These are phyloP conservation scores for Solanum tacnaense DNA, from an alignment of 257 asterid species.

Conservation along the genomic window DNA sequence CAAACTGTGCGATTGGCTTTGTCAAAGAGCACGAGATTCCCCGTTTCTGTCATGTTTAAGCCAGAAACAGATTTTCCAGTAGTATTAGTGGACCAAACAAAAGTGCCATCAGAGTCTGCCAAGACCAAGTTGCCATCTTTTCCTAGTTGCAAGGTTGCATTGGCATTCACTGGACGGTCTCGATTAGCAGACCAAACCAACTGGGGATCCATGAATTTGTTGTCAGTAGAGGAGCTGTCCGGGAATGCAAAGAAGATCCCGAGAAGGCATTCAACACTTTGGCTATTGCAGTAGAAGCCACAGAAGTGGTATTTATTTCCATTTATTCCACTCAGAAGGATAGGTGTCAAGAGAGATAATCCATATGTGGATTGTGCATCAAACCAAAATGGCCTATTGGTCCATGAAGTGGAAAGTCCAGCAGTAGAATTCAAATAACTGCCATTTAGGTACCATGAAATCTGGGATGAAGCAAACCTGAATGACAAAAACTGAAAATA, in stretches of 20 bases:
- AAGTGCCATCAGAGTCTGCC: slow-evolving; percentile 3
- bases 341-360: not conserved
- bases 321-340: not conserved
- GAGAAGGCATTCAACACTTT: not conserved
- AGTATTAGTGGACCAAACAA: slow-evolving; percentile 14
- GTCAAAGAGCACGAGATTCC: slow-evolving; percentile 9
- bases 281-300: not conserved
- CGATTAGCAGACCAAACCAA: slow-evolving; percentile 12
- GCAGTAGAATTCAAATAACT: not conserved
- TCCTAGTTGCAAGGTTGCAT: slow-evolving; percentile 11
- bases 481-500: not conserved
- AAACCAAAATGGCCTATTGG: not conserved
- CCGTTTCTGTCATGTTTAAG: not conserved
- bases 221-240: fast-evolving
- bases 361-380: not conserved
- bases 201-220: not conserved
- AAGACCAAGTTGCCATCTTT: slow-evolving; percentile 12
- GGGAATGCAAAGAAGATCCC: not conserved
- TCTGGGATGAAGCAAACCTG: not conserved
- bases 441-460: not conserved
- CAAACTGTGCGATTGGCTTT: not conserved
- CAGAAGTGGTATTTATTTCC: not conserved
- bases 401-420: not conserved
- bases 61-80: slow-evolving; percentile 9
- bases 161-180: slow-evolving; percentile 5